phyloP scores from a whole-genome alignment of 139 green algal genomes.

The Chlamydomonas sphaeroides region DNA sequence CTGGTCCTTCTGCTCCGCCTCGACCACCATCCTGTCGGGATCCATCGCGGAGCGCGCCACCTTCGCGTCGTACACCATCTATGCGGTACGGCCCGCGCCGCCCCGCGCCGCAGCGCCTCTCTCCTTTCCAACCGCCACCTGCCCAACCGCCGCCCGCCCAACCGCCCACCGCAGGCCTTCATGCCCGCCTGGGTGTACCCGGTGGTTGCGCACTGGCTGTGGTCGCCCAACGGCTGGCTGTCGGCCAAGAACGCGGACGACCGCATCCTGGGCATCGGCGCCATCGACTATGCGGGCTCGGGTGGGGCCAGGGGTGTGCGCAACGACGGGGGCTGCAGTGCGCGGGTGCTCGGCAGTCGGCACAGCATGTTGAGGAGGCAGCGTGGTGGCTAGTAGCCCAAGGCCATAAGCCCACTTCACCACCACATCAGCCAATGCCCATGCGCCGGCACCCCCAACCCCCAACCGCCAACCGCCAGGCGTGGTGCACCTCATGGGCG shows the following conservation, averaged over 20 bases:
- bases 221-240: conserved; percentile 70
- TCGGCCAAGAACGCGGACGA: conserved; percentile 44
- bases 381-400: no score
- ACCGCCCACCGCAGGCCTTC: conserved; percentile 14
- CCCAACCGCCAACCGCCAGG: conserved; percentile 7
- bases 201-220: conserved; percentile 69
- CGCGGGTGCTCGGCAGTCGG: no score
- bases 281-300: conserved; percentile 71
- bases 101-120: background rate
- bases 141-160: background rate
- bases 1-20: conserved; percentile 50
- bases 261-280: conserved; percentile 51
- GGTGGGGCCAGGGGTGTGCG: conserved; percentile 39
- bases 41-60: conserved; percentile 61
- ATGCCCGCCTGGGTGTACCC: conserved; percentile 64
- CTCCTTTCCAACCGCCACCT: background rate
- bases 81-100: conserved; percentile 23
- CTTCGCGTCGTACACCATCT: conserved; percentile 61
- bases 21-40: conserved; percentile 60
- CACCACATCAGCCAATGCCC: background rate
- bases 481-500: conserved; percentile 83
- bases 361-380: no score
- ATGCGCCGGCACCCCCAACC: background rate
- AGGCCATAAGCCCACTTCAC: no score
- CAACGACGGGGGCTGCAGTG: no score